phyloP scores from a whole-genome alignment of 257 asterid species.

The Solanum sparsipilum region DNA sequence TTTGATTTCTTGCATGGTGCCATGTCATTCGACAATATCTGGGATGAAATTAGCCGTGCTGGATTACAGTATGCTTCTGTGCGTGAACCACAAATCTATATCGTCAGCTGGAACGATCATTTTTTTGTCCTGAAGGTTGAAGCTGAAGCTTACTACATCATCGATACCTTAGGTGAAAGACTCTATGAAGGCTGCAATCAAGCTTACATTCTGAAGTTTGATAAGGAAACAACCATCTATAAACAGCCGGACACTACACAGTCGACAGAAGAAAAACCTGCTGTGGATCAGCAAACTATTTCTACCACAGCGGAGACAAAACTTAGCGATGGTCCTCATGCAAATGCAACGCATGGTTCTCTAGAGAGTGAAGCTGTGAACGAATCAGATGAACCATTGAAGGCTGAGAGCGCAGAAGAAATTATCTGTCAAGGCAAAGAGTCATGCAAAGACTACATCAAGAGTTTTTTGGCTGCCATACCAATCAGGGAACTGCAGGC shows the following conservation, averaged over 20 bases:
- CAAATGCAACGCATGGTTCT: slow-evolving; percentile 10
- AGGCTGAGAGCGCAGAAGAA: slow-evolving; percentile 33
- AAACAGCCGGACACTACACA: slow-evolving; percentile 29
- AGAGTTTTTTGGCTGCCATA: slow-evolving; percentile 86
- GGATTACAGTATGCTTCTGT: slow-evolving; percentile 15
- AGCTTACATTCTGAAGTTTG: slow-evolving; percentile 86
- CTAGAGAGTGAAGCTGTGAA: slow-evolving; percentile 5
- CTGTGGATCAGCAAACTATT: slow-evolving; percentile 10
- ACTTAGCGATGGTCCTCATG: slow-evolving; percentile 9
- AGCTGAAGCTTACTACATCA: slow-evolving; percentile 61
- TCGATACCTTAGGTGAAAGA: slow-evolving; percentile 89
- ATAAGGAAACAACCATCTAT: slow-evolving; percentile 39
- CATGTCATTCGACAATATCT: slow-evolving; percentile 82
- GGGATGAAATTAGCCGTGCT: slow-evolving; percentile 66
- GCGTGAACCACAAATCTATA: slow-evolving; percentile 46
- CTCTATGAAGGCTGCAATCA: slow-evolving; percentile 84
- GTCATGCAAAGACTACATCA: slow-evolving; percentile 80
- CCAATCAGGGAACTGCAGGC: slow-evolving; percentile 83
- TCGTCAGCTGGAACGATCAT: slow-evolving; percentile 96
- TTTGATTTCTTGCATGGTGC: slow-evolving; percentile 86
- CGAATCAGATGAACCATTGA: slow-evolving; percentile 25
- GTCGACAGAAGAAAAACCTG: slow-evolving; percentile 36
- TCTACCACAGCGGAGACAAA: slow-evolving; percentile 15
- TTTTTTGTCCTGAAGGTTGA: slow-evolving; percentile 84
- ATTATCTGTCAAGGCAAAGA: slow-evolving; percentile 65